Conservation (phyloP, 75 land plant genomes). For the Azolla pinnata region DNA sequence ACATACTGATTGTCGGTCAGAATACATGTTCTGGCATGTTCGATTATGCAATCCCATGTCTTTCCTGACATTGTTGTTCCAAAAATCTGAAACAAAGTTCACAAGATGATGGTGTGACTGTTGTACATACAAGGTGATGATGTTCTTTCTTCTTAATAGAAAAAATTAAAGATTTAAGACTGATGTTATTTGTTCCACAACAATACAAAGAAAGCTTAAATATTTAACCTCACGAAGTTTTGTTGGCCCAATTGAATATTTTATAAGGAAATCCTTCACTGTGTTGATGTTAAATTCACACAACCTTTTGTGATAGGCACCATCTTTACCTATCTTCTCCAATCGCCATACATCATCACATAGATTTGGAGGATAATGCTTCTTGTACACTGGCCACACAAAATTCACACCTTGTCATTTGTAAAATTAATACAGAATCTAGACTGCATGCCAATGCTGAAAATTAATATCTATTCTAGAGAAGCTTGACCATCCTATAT, state of each 20-base stretch:
- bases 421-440: neutral
- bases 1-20: conserved; percentile 4
- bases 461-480: too few species aligned
- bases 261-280: conserved; percentile 57
- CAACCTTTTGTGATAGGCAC: conserved; percentile 47
- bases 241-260: conserved; percentile 26
- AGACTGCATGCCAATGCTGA: too few species aligned
- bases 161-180: neutral
- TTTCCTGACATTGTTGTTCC: conserved; percentile 8
- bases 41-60: conserved; percentile 7
- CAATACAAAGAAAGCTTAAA: neutral
- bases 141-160: neutral
- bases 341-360: conserved; percentile 73
- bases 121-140: neutral
- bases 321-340: conserved; percentile 70
- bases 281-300: conserved; percentile 16
- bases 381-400: conserved; percentile 63
- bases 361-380: conserved; percentile 60
- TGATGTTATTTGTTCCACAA: too few species aligned
- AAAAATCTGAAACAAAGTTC: conserved; percentile 2
- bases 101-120: neutral
- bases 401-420: too few species aligned
- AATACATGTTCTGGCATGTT: conserved; percentile 8
- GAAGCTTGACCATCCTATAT: too few species aligned
- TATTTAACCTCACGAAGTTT: conserved; percentile 39